These are phyloP conservation scores for Calycina marina DNA, from an alignment of 2,329 filamentous ascomycete species.

Conservation along the genomic window DNA sequence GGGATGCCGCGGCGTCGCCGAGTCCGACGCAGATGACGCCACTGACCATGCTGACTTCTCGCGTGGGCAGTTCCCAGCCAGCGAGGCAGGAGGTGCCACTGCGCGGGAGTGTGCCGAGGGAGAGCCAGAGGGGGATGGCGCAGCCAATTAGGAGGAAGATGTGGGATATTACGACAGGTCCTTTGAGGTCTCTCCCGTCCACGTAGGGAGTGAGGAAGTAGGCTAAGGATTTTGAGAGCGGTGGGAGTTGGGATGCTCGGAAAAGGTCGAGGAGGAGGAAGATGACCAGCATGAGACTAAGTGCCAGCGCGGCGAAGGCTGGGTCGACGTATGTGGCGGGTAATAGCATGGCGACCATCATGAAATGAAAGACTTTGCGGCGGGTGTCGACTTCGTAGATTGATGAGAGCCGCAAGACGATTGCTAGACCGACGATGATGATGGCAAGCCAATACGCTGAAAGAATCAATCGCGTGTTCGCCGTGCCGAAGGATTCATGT, in stretches of 20 bases:
- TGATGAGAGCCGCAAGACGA: constrained; percentile 60
- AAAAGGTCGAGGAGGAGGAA: constrained; percentile 85
- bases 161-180: constrained; percentile 88
- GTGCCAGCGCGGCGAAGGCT: constrained; percentile 62
- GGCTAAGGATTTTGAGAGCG: constrained; percentile 73
- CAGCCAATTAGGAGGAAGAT: constrained; percentile 93
- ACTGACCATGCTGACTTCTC: constrained; percentile 80
- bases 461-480: constrained; percentile 69
- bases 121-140: constrained; percentile 86
- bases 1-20: constrained; percentile 82
- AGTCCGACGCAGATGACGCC: constrained; percentile 91
- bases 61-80: constrained; percentile 61
- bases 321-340: constrained; percentile 81
- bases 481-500: constrained; percentile 49
- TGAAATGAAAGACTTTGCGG: constrained; percentile 94
- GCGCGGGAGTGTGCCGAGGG: constrained; percentile 54
- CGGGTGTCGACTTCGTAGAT: constrained; percentile 88
- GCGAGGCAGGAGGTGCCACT: constrained; percentile 37
- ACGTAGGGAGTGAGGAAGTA: constrained; percentile 85
- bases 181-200: constrained; percentile 81
- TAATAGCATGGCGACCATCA: constrained; percentile 93
- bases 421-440: constrained; percentile 53
- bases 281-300: constrained; percentile 65
- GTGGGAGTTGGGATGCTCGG: constrained; percentile 80
- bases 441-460: constrained; percentile 59